Conservation (phyloP, 2,329 filamentous ascomycete genomes). For the Colletotrichum musicola region DNA sequence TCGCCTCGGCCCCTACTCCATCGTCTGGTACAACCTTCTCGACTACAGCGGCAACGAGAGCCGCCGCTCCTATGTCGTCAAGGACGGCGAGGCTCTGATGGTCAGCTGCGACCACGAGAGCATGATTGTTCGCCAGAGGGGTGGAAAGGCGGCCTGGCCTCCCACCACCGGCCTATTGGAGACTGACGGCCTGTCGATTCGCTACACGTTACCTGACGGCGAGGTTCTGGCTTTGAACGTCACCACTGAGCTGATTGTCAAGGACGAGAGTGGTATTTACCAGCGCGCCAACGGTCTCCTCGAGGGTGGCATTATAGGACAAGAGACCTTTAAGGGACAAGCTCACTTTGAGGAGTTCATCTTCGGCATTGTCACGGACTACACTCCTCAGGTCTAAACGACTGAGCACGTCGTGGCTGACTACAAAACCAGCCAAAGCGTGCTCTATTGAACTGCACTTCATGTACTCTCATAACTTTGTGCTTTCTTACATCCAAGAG, state of each 20-base stretch:
- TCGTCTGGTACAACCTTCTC: conserved; percentile 58
- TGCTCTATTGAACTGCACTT: too few relatives aligned
- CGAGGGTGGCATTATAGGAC: not conserved
- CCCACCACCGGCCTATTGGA: not conserved
- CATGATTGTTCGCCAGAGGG: conserved; percentile 41
- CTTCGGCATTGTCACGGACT: too few relatives aligned
- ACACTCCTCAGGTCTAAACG: too few relatives aligned
- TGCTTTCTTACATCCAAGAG: too few relatives aligned
- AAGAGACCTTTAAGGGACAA: not conserved
- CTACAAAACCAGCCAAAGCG: too few relatives aligned
- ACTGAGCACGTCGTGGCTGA: too few relatives aligned
- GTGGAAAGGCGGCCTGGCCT: conserved; percentile 18
- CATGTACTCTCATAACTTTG: too few relatives aligned
- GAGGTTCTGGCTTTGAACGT: not conserved
- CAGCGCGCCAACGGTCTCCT: not conserved
- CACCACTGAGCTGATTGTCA: not conserved
- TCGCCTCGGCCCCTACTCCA: conserved; percentile 53
- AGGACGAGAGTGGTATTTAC: not conserved
- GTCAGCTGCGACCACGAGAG: conserved; percentile 43
- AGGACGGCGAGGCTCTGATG: conserved; percentile 44
- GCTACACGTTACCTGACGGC: not conserved
- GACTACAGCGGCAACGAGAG: conserved; percentile 12
- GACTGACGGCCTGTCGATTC: not conserved
- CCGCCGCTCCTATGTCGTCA: conserved; percentile 45
- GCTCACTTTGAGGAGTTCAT: not conserved